Base-by-base conservation (phyloP, 345 rosid genomes). In the Citrus trifoliata region DNA sequence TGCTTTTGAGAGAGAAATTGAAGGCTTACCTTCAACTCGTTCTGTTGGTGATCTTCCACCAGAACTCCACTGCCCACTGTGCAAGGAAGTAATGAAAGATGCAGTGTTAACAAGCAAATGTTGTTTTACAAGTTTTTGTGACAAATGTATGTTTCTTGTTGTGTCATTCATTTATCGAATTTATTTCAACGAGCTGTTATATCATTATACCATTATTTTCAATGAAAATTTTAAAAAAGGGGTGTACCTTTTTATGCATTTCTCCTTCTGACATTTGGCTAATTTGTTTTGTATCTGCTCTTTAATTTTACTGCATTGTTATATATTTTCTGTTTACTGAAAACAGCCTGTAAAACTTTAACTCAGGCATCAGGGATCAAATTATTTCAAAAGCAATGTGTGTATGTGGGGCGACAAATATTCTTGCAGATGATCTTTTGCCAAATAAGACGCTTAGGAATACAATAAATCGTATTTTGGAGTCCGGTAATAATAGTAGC, bases 61-160 rank as follows among this genome's bases (percentile, higher is more conserved):
- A 42, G 99, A 97, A 84, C 89, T 97, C 75, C 95, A 90, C 76
- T 97, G 99, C 71, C 98, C 98, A 7, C 80, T 97, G 82, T 97
- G 99, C 90, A 97, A 88, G 83, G 90, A 90, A 84, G 97, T 96
- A 40, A 93, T 96, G 98, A 90, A 87, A 84, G 93, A 94, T 86
- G 99, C 98, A 76, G 97, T 92, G 2, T 86, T 96, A 80, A 94
- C 98, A 7, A 96, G 98, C 94, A 94, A 90, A 84, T 94, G 98
- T 72, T 96, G 98, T 87, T 94, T 87, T 80, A 85, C 77, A 55
- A 94, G 99, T 77, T 96, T 91, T 75, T 92, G 98, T 74, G 97
- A 96, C 79, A 89, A 90, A 79, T 94, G 98, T 93, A 85, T 85
- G 89, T 80, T 13, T 48, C 78, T 28, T 74, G 14, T 40, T 48